phyloP scores from a whole-genome alignment of 768 basidiomycete species.

The Cystoderma amianthinum region DNA sequence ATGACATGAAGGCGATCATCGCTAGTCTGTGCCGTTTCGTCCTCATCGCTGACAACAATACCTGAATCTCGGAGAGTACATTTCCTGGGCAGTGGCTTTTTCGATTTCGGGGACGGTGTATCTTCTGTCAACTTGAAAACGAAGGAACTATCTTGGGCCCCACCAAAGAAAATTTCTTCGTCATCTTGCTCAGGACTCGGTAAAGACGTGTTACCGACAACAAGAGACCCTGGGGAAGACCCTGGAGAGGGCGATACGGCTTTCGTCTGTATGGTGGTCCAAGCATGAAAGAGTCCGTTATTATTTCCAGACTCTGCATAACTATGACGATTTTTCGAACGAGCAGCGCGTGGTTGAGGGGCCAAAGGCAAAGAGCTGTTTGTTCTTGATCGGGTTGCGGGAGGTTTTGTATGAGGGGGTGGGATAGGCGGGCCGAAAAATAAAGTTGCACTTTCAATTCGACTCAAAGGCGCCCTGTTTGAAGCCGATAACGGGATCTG shows the following conservation, averaged over 20 bases:
- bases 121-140: constrained; percentile 45
- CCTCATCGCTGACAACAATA: constrained; percentile 56
- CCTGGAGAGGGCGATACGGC: constrained; percentile 36
- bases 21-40: constrained; percentile 23
- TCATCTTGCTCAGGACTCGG: constrained; percentile 33
- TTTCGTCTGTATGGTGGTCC: constrained; percentile 35
- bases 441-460: constrained; percentile 53
- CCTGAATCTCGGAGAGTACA: constrained; percentile 69
- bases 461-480: constrained; percentile 33
- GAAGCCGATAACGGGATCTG: constrained; percentile 7
- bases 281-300: constrained; percentile 17
- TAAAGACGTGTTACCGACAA: constrained; percentile 11
- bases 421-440: constrained; percentile 63
- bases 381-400: constrained; percentile 21
- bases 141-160: constrained; percentile 45
- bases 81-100: constrained; percentile 52
- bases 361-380: constrained; percentile 15
- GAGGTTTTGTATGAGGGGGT: constrained; percentile 12
- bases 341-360: constrained; percentile 16
- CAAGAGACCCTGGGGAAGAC: constrained; percentile 34
- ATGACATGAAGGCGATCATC: constrained; percentile 28
- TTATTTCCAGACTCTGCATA: constrained; percentile 46
- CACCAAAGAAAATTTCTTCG: constrained; percentile 52
- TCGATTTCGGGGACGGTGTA: constrained; percentile 49
- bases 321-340: constrained; percentile 49